phyloP scores from a whole-genome alignment of 2,329 filamentous ascomycete genomes.

The Botryosphaeria dothidea region DNA sequence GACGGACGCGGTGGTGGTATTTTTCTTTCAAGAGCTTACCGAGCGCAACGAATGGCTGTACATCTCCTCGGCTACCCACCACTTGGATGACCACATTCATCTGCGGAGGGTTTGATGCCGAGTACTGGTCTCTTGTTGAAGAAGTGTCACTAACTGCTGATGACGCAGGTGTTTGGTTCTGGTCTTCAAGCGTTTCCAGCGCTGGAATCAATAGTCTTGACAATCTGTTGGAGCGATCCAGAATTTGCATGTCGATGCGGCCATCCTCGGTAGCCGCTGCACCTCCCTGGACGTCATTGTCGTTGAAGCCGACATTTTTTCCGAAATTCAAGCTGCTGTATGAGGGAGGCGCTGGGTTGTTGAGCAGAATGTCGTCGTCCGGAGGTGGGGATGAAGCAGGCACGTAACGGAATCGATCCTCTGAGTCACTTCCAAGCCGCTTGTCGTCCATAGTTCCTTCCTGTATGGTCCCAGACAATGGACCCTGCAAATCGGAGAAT shows the following conservation, averaged over 20 bases:
- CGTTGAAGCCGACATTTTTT: neutral
- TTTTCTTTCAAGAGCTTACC: constrained; percentile 3
- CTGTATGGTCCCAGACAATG: too few species aligned
- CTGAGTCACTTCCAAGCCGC: neutral
- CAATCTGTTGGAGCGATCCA: neutral
- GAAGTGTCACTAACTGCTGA: neutral
- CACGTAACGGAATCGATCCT: neutral
- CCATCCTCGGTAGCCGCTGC: neutral
- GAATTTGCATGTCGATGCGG: neutral
- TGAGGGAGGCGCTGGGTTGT: neutral
- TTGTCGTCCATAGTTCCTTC: neutral
- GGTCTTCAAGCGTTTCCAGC: neutral
- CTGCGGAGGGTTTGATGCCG: neutral
- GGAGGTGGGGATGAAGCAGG: neutral
- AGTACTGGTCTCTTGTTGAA: neutral
- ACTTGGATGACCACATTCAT: neutral
- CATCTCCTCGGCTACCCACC: too few species aligned
- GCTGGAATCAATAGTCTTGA: neutral
- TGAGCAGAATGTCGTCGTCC: neutral
- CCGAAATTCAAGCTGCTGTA: neutral
- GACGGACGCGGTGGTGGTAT: constrained; percentile 32
- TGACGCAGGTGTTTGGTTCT: neutral
- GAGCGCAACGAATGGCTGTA: constrained; percentile 16
- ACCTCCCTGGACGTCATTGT: neutral
- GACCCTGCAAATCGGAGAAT: too few species aligned